phyloP scores from a whole-genome alignment of 2,329 filamentous ascomycete genomes.

The Blumeria hordei region DNA sequence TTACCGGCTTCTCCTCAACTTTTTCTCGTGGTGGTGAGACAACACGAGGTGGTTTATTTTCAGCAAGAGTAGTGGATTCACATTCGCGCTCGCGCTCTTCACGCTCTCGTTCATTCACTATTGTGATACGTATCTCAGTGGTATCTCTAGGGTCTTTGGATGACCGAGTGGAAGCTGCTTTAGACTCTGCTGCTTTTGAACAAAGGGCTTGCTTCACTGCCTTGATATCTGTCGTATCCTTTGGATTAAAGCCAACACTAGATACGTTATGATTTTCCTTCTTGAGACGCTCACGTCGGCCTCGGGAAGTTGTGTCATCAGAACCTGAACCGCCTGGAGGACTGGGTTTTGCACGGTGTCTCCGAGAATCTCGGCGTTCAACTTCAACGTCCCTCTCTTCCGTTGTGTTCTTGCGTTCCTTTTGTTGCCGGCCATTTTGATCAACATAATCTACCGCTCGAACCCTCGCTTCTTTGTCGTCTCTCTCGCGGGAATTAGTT shows the following conservation, averaged over 20 bases:
- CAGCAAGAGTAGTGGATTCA: constrained; percentile 6
- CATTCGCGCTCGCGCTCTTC: constrained; percentile 9
- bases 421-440: constrained; percentile 18
- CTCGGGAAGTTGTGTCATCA: constrained; percentile 7
- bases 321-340: constrained; percentile 9
- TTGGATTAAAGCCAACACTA: constrained; percentile 13
- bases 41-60: constrained; percentile 22
- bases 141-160: constrained; percentile 7
- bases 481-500: background rate
- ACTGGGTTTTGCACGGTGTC: constrained; percentile 5
- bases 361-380: constrained; percentile 5
- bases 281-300: constrained; percentile 4
- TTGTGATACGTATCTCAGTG: constrained; percentile 5
- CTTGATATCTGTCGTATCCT: constrained; percentile 14
- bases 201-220: constrained; percentile 13
- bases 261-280: constrained; percentile 4
- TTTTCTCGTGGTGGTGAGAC: constrained; percentile 46
- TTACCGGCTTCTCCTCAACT: constrained; percentile 43
- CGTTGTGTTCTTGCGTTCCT: constrained; percentile 21
- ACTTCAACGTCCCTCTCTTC: constrained; percentile 6
- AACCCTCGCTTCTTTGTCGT: background rate
- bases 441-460: constrained; percentile 2
- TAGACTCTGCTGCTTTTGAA: constrained; percentile 3
- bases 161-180: constrained; percentile 5
- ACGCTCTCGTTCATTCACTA: constrained; percentile 6